Base-by-base conservation (phyloP, 257 asterid species). In the Forsythia viridissima region DNA sequence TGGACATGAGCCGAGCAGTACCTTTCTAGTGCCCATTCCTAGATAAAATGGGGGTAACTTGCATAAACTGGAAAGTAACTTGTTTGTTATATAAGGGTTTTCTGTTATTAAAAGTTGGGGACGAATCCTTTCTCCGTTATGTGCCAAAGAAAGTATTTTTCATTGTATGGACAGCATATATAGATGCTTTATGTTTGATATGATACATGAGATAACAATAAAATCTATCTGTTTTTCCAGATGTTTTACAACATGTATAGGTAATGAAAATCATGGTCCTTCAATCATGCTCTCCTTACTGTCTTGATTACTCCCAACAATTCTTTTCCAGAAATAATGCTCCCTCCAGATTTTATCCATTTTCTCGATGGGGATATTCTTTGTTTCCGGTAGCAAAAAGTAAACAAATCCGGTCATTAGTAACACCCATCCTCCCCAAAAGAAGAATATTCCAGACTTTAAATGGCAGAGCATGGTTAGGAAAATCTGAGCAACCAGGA, bases 261-360 rank as follows among this genome's bases (percentile, higher is more conserved):
- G 0, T 20, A n/a, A 20, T 20, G 7, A 71, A 72, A 71, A 43
- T 42, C 38, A 71, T 20, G 61, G 30, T 11, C 16, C 51, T 51
- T 44, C 75, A 42, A 20, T 71, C 75, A 20, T 20, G 16, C n/a
- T 70, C 38, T 72, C 61, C 21, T 72, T 41, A 44, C 4, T 6
- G 2, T 43, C 76, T 59, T 59, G 37, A 8, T 59, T 20, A 20
- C 34, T 59, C 12, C 3, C 24, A 59, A 59, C 67, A 59, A 73
- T 30, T 73, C 77, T 73, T 63, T 73, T 73, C 77, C 77, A 73
- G 67, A 48, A 73, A 36, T 21, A 52, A 48, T 73, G 77, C 24
- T 73, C 69, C 10, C 52, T 46, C 77, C 77, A 73, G 11, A 73
- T 73, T 40, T 73, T 52, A 1, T 73, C 77, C 77, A 73, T 73